Percentiles rank a stretch among this genome's conserved stretches.
These are phyloP conservation scores for Iris macrosiphon DNA, from an alignment of 106 monocot species.

Conservation along the genomic window DNA sequence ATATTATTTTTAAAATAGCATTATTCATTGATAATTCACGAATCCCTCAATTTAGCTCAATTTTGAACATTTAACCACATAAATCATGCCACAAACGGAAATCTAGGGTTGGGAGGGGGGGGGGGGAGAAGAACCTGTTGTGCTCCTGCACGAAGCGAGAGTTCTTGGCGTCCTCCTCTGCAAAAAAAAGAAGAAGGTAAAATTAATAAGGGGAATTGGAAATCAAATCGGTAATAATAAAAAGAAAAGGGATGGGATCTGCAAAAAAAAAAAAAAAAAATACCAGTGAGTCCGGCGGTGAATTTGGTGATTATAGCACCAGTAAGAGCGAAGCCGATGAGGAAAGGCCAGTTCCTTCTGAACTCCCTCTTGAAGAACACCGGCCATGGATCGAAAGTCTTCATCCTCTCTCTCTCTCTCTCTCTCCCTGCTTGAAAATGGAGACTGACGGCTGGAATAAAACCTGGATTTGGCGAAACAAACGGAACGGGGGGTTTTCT, in stretches of 20 bases:
- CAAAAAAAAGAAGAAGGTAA: neutral
- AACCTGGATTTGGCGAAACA: no score
- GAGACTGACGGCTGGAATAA: neutral
- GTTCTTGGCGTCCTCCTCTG: conserved; percentile 89
- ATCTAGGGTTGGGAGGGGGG: no score
- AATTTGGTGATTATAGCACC: conserved; percentile 70
- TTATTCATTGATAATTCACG: no score
- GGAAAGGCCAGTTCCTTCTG: conserved; percentile 84
- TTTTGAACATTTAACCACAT: no score
- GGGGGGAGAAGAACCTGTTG: conserved; percentile 22
- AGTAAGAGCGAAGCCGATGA: conserved; percentile 82
- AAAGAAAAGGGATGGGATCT: neutral
- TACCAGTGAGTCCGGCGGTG: conserved; percentile 69
- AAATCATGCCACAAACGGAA: no score
- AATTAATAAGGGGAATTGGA: neutral
- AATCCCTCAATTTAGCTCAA: no score
- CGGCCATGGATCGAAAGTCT: conserved; percentile 90
- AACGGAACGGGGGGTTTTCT: no score
- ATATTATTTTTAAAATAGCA: no score
- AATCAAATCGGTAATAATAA: neutral
- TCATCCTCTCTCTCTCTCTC: conserved; percentile 26
- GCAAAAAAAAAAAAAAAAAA: neutral
- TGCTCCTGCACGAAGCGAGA: conserved; percentile 71
- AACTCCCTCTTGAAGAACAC: conserved; percentile 90
- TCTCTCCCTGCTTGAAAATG: neutral